Evolutionary conservation across 1,284 basidiomycete species (phyloP), one percentile per base, ranked within the genome.

Genomic region (Laetiporus sulphureus): DNA sequence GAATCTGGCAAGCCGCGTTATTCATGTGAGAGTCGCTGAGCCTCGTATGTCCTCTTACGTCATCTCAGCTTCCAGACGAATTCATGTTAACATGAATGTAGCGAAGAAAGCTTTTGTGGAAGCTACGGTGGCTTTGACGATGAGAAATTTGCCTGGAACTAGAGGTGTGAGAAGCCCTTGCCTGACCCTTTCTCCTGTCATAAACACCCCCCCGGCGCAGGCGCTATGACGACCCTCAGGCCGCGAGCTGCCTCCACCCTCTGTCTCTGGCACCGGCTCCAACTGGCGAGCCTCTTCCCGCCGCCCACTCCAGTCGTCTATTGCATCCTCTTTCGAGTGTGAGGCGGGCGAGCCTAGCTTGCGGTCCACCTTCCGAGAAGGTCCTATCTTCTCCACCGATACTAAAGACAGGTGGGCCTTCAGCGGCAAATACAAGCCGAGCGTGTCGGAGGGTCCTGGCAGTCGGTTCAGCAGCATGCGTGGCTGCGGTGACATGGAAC

Each of bases 1-100:
- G 85, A 68, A 65, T 52, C 69, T 99, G 39, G 80, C 79, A 24
- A 87, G 87, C 34, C 77, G 96, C 48, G 79, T 75, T 19, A 75
- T 99, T 49, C 79, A 95, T 43, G 82, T 98, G 46, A 91, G 87
- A 62, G 94, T 99, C 32, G 96, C 96, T 15, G 96, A 99, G 60
- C 86, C 95, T 49, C 88, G 91, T 91, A 62, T 72, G 85, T 77
- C 2, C 29, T 25, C n/a, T n/a, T 24, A n/a, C n/a, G n/a, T 19
- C 32, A 25, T 27, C 21, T 36, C 16, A n/a, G n/a, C n/a, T n/a
- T n/a, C n/a, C n/a, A n/a, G n/a, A n/a, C n/a, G n/a, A n/a, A n/a
- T n/a, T n/a, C n/a, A n/a, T n/a, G n/a, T n/a, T n/a, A n/a, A n/a
- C n/a, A n/a, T n/a, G n/a, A n/a, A n/a, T n/a, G n/a, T n/a, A n/a